Evolutionary conservation across 2,329 filamentous ascomycete species (phyloP), one percentile per base, ranked within the genome.

Genomic region (Dothideomycetes sp.): DNA sequence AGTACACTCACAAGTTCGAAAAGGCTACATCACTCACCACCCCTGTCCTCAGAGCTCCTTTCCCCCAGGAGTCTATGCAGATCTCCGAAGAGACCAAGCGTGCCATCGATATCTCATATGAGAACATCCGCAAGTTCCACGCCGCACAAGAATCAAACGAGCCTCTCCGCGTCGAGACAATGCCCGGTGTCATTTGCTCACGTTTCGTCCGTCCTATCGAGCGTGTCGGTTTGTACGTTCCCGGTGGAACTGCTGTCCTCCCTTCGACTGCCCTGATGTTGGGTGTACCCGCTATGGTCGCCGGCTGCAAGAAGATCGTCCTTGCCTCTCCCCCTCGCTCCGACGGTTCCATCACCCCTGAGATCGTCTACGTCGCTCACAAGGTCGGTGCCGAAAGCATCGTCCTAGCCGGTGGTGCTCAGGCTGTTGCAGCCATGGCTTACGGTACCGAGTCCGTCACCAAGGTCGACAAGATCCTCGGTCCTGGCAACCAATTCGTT

Each of bases 381-480:
- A 96, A 95, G 66, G 81, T 96, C 40, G 89, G 89, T 35, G 91
- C 91, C 2, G 85, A 95, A 64, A 86, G 84, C 57, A 96, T 98
- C 52, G 89, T 98, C 4, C 75, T 98, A 18, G 91, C 91, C 9
- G 91, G 91, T 47, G 91, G 91, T 47, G 91, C 89, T 1, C 91
- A 98, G 66, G 91, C 91, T 30, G 80, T 98, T 25, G 91, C 89
- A 15, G 91, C 91, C 33, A 83, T 98, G 81, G 91, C 91, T 2
- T 98, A 98, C 64, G 91, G 91, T 33, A 98, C 91, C 1, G 83
- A 95, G 64, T 89, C 80, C 52, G 78, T 98, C 36, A 84, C 72
- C 62, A 98, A 98, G 69, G 91, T 98, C 6, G 91, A 98, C 71
- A 98, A 98, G 76, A 95, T 98, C 52, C 77, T 96, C 10, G 91